Percentiles rank a stretch among this genome's conserved stretches.
phyloP scores from a whole-genome alignment of 2,329 filamentous ascomycete genomes.

The Stagonosporopsis vannaccii region DNA sequence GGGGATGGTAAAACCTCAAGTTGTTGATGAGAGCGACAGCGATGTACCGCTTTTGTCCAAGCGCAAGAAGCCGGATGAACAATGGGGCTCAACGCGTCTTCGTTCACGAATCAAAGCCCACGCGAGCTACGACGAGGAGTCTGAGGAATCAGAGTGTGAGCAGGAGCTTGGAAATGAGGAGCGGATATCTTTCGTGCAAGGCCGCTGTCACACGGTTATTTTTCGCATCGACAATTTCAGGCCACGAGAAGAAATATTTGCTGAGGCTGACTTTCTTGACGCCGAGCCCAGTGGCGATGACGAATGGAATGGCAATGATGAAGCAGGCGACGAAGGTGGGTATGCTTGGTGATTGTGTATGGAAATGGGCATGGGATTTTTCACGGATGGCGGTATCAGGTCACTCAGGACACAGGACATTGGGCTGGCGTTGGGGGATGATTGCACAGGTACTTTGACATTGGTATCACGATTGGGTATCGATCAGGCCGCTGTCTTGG shows the following conservation, averaged over 20 bases:
- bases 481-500: slow-evolving; percentile 27
- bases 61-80: slow-evolving; percentile 30
- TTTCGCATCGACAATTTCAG: slow-evolving; percentile 80
- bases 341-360: slow-evolving; percentile 37
- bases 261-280: slow-evolving; percentile 76
- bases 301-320: slow-evolving; percentile 65
- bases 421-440: slow-evolving; percentile 26
- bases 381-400: not conserved
- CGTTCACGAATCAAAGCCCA: slow-evolving; percentile 37
- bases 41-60: slow-evolving; percentile 35
- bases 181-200: slow-evolving; percentile 62
- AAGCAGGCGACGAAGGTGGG: slow-evolving; percentile 51
- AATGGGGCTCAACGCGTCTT: slow-evolving; percentile 42
- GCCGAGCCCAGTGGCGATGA: slow-evolving; percentile 65
- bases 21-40: slow-evolving; percentile 32
- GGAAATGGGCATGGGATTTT: not conserved
- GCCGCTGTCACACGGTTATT: slow-evolving; percentile 73
- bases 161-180: slow-evolving; percentile 24
- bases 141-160: slow-evolving; percentile 35
- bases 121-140: slow-evolving; percentile 40
- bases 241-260: slow-evolving; percentile 70
- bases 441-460: slow-evolving; percentile 17
- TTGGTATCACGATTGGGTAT: slow-evolving; percentile 26
- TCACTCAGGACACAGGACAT: slow-evolving; percentile 15
- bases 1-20: slow-evolving; percentile 6